Conservation (phyloP, 2,329 filamentous ascomycete species). For the Colletotrichum graminicola region DNA sequence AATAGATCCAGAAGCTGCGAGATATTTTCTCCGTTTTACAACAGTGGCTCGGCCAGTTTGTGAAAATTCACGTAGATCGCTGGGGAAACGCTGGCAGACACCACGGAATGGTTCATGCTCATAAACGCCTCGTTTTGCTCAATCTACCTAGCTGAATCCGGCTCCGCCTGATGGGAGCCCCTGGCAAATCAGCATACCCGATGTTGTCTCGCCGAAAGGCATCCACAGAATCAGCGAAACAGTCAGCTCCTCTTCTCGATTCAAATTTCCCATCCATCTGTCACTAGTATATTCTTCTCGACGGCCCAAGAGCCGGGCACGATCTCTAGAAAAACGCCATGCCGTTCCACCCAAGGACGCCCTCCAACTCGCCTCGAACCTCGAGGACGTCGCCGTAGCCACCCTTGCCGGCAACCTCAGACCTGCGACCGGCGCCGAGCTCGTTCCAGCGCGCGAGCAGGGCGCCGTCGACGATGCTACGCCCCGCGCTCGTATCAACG, state of each 20-base stretch:
- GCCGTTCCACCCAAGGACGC: conserved; percentile 72
- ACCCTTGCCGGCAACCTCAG: conserved; percentile 80
- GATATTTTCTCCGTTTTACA: no score
- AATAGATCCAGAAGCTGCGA: neutral
- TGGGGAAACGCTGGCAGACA: neutral
- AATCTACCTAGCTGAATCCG: conserved; percentile 2
- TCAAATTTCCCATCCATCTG: neutral
- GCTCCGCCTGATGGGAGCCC: no score
- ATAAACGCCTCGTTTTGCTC: neutral
- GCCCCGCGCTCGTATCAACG: conserved; percentile 69
- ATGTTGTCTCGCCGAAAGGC: neutral
- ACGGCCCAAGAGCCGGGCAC: neutral
- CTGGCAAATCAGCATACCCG: neutral
- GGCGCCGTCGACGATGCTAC: conserved; percentile 83
- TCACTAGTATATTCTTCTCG: neutral
- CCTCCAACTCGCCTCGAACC: conserved; percentile 77
- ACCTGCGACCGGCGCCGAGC: conserved; percentile 76
- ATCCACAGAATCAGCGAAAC: neutral
- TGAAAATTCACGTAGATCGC: no score
- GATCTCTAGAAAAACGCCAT: conserved; percentile 64
- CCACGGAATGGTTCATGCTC: neutral
- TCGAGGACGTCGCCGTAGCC: conserved; percentile 75
- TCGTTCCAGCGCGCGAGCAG: conserved; percentile 82
- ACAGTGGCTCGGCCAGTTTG: no score
- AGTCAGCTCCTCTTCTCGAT: neutral